Evolutionary conservation across 116 monocot species (phyloP).

Genomic region (Zostera marina): DNA sequence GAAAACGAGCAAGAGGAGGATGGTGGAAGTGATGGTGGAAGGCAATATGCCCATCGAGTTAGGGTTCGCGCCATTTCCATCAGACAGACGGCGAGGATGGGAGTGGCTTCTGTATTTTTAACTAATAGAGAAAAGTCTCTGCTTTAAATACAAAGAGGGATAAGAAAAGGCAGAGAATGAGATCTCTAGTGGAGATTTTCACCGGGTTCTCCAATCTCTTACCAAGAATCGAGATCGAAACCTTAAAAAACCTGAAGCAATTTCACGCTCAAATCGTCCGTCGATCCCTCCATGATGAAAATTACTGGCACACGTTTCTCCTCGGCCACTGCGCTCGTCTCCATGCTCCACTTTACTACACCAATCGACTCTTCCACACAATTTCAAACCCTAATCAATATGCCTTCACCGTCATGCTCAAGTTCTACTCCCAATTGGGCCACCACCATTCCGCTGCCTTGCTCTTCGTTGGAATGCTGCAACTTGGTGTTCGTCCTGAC

Average conservation of each 20-base stretch:
- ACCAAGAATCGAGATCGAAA: slow-evolving; percentile 3
- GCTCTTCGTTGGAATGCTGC: slow-evolving; percentile 8
- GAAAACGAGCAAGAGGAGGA: neutral
- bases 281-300: slow-evolving; percentile 13
- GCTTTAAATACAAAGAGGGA: too few species aligned
- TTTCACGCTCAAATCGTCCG: slow-evolving; percentile 18
- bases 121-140: too few species aligned
- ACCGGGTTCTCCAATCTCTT: too few species aligned
- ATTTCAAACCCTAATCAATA: slow-evolving; percentile 6
- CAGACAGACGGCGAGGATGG: too few species aligned
- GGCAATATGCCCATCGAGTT: neutral
- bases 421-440: slow-evolving; percentile 9
- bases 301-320: slow-evolving; percentile 17
- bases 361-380: slow-evolving; percentile 16
- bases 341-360: slow-evolving; percentile 9
- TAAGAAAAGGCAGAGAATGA: too few species aligned
- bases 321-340: slow-evolving; percentile 15
- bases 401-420: slow-evolving; percentile 18
- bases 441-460: slow-evolving; percentile 1
- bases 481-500: slow-evolving; percentile 8
- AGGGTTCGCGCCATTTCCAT: slow-evolving; percentile 2
- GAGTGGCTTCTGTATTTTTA: too few species aligned
- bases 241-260: slow-evolving; percentile 15
- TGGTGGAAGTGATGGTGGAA: too few species aligned
- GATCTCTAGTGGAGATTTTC: too few species aligned